These are phyloP conservation scores for Sporothrix schenckii DNA, from an alignment of 2,329 filamentous ascomycete species.

Conservation along the genomic window DNA sequence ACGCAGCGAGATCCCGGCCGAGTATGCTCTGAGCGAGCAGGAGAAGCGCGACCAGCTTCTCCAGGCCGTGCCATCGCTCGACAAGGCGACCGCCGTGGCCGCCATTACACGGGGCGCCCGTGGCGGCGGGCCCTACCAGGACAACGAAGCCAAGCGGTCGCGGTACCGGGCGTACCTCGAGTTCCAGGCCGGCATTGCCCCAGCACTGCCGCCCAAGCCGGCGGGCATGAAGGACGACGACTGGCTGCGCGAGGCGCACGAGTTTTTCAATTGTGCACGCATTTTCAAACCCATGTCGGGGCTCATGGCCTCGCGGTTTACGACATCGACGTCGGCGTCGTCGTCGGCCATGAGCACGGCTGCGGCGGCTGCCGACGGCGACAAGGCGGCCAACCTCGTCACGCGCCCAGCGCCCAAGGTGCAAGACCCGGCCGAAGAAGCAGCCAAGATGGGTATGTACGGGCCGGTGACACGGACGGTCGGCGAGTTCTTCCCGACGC, in stretches of 20 bases:
- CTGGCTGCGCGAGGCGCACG: constrained; percentile 75
- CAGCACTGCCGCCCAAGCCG: constrained; percentile 57
- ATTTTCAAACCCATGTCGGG: constrained; percentile 92
- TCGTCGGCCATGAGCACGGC: constrained; percentile 40
- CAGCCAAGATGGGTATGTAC: constrained; percentile 90
- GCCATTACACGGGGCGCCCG: constrained; percentile 67
- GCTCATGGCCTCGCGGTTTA: constrained; percentile 92
- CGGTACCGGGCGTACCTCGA: constrained; percentile 84
- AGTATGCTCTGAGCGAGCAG: constrained; percentile 64
- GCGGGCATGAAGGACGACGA: constrained; percentile 62
- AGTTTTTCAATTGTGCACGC: constrained; percentile 68
- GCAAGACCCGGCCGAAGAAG: constrained; percentile 79
- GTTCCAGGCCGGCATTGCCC: constrained; percentile 66
- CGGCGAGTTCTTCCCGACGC: constrained; percentile 74
- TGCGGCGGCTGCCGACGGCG: constrained; percentile 8
- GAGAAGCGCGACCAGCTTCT: constrained; percentile 63
- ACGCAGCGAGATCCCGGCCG: constrained; percentile 70
- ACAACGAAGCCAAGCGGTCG: constrained; percentile 75
- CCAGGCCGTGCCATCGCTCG: constrained; percentile 64
- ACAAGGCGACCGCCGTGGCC: constrained; percentile 67
- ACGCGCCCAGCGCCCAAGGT: constrained; percentile 57
- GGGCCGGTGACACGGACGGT: constrained; percentile 78
- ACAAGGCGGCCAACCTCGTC: constrained; percentile 44
- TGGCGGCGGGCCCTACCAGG: constrained; percentile 78
- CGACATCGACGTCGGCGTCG: constrained; percentile 60